Percentiles rank a stretch among this genome's conserved stretches.
Evolutionary conservation across 306 rosid genomes (phyloP).

Genomic region (Carpinus viminea): DNA sequence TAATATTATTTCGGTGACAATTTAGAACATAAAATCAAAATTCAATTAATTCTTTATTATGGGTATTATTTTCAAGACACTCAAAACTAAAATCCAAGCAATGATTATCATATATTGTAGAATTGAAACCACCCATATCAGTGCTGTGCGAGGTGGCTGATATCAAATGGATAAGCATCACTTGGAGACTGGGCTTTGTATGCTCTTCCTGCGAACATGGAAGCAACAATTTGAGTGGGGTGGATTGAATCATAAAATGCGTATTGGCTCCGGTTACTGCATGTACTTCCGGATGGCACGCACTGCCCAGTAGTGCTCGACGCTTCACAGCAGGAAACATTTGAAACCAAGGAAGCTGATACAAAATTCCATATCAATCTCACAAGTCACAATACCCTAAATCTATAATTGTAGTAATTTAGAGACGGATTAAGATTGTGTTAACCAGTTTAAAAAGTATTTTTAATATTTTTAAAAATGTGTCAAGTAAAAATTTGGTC

Average conservation of each 20-base stretch:
- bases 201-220: not conserved
- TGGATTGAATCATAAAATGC: conserved; percentile 21
- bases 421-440: no score
- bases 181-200: conserved; percentile 1
- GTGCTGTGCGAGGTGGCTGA: conserved; percentile 5
- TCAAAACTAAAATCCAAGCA: not conserved
- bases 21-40: no score
- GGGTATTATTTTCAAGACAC: not conserved
- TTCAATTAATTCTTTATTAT: not conserved
- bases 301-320: not conserved
- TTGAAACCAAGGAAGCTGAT: not conserved
- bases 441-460: no score
- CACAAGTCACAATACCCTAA: no score
- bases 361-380: not conserved
- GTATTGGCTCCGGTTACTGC: conserved; percentile 7
- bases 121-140: not conserved
- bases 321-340: not conserved
- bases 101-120: not conserved
- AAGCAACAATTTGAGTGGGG: conserved; percentile 4
- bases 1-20: no score
- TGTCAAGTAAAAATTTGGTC: no score
- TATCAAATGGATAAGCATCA: conserved; percentile 17
- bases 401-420: no score
- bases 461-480: no score
- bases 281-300: not conserved